Base-by-base conservation (phyloP, 768 basidiomycete species). In the Hypholoma fasciculare region DNA sequence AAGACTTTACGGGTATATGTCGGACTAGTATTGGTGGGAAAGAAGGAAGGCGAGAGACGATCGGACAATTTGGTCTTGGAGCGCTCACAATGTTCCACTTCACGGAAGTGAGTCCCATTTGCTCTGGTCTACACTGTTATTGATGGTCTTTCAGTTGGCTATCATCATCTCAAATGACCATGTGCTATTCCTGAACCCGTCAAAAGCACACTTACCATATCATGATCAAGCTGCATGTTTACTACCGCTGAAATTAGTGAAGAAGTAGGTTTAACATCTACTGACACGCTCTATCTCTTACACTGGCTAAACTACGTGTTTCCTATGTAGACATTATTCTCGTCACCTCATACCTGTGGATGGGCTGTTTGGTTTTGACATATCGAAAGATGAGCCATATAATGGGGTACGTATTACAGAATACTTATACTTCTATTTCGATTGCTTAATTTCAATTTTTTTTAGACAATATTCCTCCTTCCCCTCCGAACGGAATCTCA, bases 11-110 rank as follows among this genome's bases (percentile, higher is more conserved):
- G 20, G 82, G 82, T 0, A 79, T 84, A 17, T 73, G 77, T 20
- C 64, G 65, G 11, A 78, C 78, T 2, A 79, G 80, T 1, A 63
- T 73, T 16, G 82, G 82, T 3, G 78, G 80, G 0, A 84, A 85
- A 59, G 59, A 63, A 14, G 69, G 61, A 1, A 63, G 63, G 19
- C 58, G 51, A 0, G 74, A 75, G 54, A 76, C 74, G 1, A 83
- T 83, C 39, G 83, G 83, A 0, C 76, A 77, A 53, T 84, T 82
- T 65, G 83, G 83, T 5, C 68, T 78, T 7, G 83, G 83, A 7
- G 78, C 78, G 13, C 68, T 84, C 3, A 77, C 81, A 0, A 79
- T 83, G 74, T 85, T 78, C 57, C 80, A 82, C 59, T 75, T 83
- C 52, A 75, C 78, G 0, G 82, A 83, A 67, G 82, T 82, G 50